Evolutionary conservation across 352 stramenopile genomes (phyloP).

Genomic region (Albugo candida): DNA sequence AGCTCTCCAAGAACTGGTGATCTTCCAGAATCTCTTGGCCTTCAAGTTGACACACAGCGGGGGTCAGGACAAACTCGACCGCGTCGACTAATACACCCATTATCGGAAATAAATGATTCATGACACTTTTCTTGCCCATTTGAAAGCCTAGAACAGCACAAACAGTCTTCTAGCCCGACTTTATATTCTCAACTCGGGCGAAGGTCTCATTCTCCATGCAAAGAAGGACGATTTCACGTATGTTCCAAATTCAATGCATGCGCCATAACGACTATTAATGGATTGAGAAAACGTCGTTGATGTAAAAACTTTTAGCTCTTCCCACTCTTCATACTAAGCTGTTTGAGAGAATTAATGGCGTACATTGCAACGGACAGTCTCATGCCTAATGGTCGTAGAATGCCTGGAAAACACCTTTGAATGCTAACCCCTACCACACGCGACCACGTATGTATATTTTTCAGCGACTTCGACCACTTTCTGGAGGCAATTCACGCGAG

Average conservation of each 20-base stretch:
- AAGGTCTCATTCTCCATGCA: conserved; percentile 85
- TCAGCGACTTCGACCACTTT: conserved; percentile 98
- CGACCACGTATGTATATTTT: conserved; percentile 96
- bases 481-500: conserved; percentile 97
- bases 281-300: conserved; percentile 93
- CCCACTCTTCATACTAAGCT: conserved; percentile 98
- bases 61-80: conserved; percentile 58
- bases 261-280: conserved; percentile 91
- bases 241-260: conserved; percentile 63
- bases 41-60: conserved; percentile 24
- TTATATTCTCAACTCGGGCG: conserved; percentile 71
- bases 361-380: conserved; percentile 96
- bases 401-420: conserved; percentile 94
- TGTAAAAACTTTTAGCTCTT: conserved; percentile 98
- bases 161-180: conserved; percentile 87
- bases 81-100: conserved; percentile 63
- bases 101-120: conserved; percentile 48
- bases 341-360: conserved; percentile 96
- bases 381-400: conserved; percentile 92
- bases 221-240: conserved; percentile 80
- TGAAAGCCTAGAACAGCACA: conserved; percentile 83
- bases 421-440: conserved; percentile 94
- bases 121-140: conserved; percentile 74
- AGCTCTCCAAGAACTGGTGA: too few species aligned
- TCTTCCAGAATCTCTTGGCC: conserved; percentile 46